phyloP scores from a whole-genome alignment of 495 filamentous ascomycete genomes.

The Niebla homalea region DNA sequence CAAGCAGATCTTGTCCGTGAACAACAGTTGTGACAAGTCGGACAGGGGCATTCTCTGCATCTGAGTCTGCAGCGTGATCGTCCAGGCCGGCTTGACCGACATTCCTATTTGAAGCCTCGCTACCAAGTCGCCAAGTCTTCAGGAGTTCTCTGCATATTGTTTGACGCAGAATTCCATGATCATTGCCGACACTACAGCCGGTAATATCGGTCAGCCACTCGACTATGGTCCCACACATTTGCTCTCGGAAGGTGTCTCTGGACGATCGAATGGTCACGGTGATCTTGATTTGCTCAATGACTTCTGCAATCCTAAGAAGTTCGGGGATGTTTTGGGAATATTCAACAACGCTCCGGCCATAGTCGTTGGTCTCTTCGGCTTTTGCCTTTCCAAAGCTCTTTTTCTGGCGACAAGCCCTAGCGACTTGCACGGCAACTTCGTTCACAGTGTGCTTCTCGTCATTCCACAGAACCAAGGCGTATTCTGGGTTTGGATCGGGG shows the following conservation, averaged over 20 bases:
- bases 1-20: constrained; percentile 8
- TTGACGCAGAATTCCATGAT: constrained; percentile 65
- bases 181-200: constrained; percentile 70
- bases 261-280: constrained; percentile 90
- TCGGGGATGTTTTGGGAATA: constrained; percentile 57
- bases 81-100: constrained; percentile 81
- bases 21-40: not conserved
- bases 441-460: constrained; percentile 94
- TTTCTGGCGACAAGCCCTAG: constrained; percentile 68
- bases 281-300: constrained; percentile 90
- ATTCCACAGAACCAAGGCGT: constrained; percentile 87
- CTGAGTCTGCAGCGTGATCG: constrained; percentile 56
- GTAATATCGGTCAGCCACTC: constrained; percentile 92
- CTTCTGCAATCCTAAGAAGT: constrained; percentile 59
- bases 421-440: constrained; percentile 83
- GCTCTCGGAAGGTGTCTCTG: constrained; percentile 87
- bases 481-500: constrained; percentile 51
- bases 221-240: constrained; percentile 96
- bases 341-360: constrained; percentile 72
- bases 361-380: constrained; percentile 75
- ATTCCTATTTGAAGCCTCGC: constrained; percentile 66
- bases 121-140: constrained; percentile 72
- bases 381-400: constrained; percentile 53
- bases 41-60: not conserved
- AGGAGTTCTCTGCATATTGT: constrained; percentile 85